Conservation (phyloP, 495 filamentous ascomycete genomes). For the Endocarpon pusillum region DNA sequence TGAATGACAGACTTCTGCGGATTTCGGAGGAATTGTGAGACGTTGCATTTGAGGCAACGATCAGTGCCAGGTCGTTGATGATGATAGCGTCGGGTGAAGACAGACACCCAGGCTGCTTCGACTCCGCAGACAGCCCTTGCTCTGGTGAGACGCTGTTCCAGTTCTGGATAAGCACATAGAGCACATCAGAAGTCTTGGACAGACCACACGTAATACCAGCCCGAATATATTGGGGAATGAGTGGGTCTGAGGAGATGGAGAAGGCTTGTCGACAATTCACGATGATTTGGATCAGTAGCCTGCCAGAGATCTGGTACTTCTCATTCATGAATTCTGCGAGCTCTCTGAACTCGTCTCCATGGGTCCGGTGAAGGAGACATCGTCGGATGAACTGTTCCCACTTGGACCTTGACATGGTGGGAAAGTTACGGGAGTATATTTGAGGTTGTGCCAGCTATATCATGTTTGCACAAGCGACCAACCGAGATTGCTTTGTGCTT, state of each 20-base stretch:
- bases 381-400: too few relatives aligned
- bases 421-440: too few relatives aligned
- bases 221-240: constrained; percentile 46
- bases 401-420: too few relatives aligned
- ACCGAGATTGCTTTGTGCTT: too few relatives aligned
- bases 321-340: constrained; percentile 25
- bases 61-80: constrained; percentile 27
- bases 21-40: neutral
- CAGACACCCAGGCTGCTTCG: constrained; percentile 10
- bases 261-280: constrained; percentile 34
- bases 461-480: too few relatives aligned
- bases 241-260: constrained; percentile 39
- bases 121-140: constrained; percentile 6
- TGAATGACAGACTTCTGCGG: neutral
- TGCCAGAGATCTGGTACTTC: constrained; percentile 26
- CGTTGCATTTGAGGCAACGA: constrained; percentile 16
- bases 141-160: constrained; percentile 7
- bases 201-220: constrained; percentile 34
- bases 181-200: constrained; percentile 37
- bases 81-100: constrained; percentile 30
- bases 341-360: too few relatives aligned
- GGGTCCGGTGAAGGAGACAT: too few relatives aligned
- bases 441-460: too few relatives aligned
- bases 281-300: constrained; percentile 38
- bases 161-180: constrained; percentile 27